phyloP scores from a whole-genome alignment of 1,284 basidiomycete genomes.

The Wallemia ichthyophaga region DNA sequence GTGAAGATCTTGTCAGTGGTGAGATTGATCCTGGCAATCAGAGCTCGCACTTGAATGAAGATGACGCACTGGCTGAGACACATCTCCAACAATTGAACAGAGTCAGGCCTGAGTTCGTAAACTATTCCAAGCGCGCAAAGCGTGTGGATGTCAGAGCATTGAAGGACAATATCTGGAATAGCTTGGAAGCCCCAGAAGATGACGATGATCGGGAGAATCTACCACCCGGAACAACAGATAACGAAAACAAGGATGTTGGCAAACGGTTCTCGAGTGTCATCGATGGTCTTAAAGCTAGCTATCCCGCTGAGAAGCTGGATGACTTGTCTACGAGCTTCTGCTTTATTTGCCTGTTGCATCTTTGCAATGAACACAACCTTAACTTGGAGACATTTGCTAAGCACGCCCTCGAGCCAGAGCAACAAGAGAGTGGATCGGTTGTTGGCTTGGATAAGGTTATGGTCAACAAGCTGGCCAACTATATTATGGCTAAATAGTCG shows the following conservation, averaged over 20 bases:
- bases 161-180: constrained; percentile 95
- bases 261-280: constrained; percentile 45
- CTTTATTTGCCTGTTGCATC: constrained; percentile 84
- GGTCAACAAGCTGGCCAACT: constrained; percentile 2
- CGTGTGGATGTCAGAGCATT: constrained; percentile 83
- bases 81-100: constrained; percentile 41
- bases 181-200: constrained; percentile 39
- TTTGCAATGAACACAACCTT: constrained; percentile 82
- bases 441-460: constrained; percentile 14
- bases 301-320: constrained; percentile 75
- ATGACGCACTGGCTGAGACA: constrained; percentile 55
- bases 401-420: constrained; percentile 18
- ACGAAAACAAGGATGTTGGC: constrained; percentile 16
- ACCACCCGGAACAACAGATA: constrained; percentile 4
- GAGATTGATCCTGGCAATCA: constrained; percentile 9
- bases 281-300: constrained; percentile 41
- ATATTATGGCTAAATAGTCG: not conserved
- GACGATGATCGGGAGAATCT: constrained; percentile 12
- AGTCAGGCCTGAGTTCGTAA: constrained; percentile 61
- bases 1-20: constrained; percentile 23
- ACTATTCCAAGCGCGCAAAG: constrained; percentile 86
- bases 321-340: constrained; percentile 99
- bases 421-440: constrained; percentile 17
- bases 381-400: constrained; percentile 20
- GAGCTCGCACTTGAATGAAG: constrained; percentile 26